Evolutionary conservation across 2,329 filamentous ascomycete species (phyloP).

Genomic region (Tolypocladium tropicale): DNA sequence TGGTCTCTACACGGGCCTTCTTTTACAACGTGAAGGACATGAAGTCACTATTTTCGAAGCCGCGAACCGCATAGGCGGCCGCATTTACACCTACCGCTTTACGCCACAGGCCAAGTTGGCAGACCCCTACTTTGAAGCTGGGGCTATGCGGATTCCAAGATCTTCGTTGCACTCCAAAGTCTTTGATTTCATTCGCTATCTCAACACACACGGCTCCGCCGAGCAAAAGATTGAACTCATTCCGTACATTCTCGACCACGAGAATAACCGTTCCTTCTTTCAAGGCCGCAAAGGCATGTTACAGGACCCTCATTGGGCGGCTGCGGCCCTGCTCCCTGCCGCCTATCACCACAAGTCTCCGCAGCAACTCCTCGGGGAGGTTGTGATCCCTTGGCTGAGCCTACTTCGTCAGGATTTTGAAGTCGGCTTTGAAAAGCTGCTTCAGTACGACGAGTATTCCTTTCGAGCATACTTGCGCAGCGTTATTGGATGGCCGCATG

Average conservation of each 20-base stretch:
- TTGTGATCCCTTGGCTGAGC: neutral
- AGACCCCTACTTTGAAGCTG: neutral
- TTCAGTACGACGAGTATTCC: neutral
- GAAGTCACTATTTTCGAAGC: neutral
- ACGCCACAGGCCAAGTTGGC: neutral
- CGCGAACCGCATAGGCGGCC: neutral
- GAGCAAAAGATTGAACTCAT: neutral
- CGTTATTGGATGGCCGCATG: neutral
- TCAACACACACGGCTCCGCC: neutral
- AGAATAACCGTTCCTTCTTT: neutral
- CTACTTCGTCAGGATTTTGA: neutral
- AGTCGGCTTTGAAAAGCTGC: neutral
- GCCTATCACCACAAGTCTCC: neutral
- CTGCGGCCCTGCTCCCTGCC: neutral
- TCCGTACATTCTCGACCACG: neutral
- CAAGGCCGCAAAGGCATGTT: neutral
- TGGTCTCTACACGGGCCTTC: neutral
- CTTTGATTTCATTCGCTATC: neutral
- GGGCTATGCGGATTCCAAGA: neutral
- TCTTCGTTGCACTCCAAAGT: neutral
- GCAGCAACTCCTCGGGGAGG: neutral
- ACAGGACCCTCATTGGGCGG: neutral
- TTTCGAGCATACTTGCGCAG: neutral
- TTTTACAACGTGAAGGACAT: neutral
- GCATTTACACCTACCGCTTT: neutral